Conservation (phyloP, 2,329 filamentous ascomycete species). For the Davidsoniella neocaledoniae region DNA sequence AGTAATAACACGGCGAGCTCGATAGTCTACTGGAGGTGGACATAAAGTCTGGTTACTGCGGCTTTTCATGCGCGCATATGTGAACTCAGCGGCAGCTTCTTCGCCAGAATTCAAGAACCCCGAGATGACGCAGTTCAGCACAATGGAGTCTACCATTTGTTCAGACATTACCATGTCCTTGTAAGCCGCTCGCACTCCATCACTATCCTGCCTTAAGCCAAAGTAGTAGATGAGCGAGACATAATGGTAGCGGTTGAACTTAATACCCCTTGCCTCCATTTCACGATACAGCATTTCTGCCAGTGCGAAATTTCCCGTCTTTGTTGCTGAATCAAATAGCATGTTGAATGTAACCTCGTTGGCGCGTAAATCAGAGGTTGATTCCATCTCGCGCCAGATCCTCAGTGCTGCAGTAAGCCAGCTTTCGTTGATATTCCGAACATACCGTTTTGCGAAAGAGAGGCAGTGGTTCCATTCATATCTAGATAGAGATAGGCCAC, state of each 20-base stretch:
- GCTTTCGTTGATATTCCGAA: conserved; percentile 22
- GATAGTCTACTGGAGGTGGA: conserved; percentile 25
- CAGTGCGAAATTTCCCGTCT: conserved; percentile 65
- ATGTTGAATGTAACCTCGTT: conserved; percentile 84
- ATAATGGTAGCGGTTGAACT: conserved; percentile 63
- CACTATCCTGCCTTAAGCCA: conserved; percentile 56
- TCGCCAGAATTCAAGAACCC: conserved; percentile 65
- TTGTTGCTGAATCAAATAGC: conserved; percentile 74
- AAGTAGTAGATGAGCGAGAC: conserved; percentile 72
- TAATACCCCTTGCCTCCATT: conserved; percentile 52
- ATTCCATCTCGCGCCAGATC: conserved; percentile 84
- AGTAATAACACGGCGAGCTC: conserved; percentile 32
- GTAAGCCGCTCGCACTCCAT: conserved; percentile 62
- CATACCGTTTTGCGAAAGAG: conserved; percentile 59
- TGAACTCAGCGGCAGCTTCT: conserved; percentile 54
- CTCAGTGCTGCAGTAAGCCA: conserved; percentile 39
- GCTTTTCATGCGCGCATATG: conserved; percentile 72
- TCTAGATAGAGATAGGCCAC: conserved; percentile 49
- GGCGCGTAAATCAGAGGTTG: conserved; percentile 42
- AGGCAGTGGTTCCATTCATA: conserved; percentile 76
- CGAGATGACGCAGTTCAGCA: conserved; percentile 73
- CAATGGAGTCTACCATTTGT: conserved; percentile 74
- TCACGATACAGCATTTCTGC: conserved; percentile 75
- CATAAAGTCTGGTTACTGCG: conserved; percentile 25
- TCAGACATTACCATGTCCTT: conserved; percentile 66